Evolutionary conservation across 106 monocot genomes (phyloP).

Genomic region (Platanthera guangdongensis): DNA sequence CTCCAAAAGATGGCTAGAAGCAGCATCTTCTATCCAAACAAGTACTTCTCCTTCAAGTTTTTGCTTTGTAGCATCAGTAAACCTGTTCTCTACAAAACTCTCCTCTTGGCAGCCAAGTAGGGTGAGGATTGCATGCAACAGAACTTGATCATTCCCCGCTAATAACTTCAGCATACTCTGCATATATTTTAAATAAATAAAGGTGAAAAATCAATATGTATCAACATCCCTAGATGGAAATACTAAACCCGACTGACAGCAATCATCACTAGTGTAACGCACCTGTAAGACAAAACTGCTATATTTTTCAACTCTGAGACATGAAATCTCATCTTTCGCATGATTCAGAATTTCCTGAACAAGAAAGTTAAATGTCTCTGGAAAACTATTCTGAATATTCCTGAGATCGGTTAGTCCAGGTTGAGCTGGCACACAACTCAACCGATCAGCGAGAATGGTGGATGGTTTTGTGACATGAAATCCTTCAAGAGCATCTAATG

Average conservation of each 20-base stretch:
- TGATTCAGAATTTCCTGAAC: constrained; percentile 45
- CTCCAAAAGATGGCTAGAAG: constrained; percentile 91
- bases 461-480: constrained; percentile 69
- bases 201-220: background rate
- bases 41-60: constrained; percentile 24
- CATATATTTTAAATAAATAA: constrained; percentile 3
- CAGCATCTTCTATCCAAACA: constrained; percentile 61
- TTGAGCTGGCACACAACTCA: constrained; percentile 31
- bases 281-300: constrained; percentile 92
- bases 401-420: constrained; percentile 7
- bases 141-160: constrained; percentile 47
- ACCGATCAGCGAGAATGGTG: constrained; percentile 41
- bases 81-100: constrained; percentile 15
- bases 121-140: constrained; percentile 42
- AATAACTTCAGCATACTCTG: constrained; percentile 77
- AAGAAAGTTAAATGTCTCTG: constrained; percentile 45
- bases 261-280: background rate
- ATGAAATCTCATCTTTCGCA: constrained; percentile 45
- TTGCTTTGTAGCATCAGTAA: constrained; percentile 25
- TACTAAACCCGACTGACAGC: background rate
- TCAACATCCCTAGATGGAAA: background rate
- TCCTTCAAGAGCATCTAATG: constrained; percentile 46
- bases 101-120: constrained; percentile 49
- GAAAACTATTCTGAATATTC: constrained; percentile 41
- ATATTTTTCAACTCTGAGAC: constrained; percentile 53